A percentile compares a stretch with the other conserved stretches of the same genome.
phyloP scores from a whole-genome alignment of 305 asterid genomes.

The Galium porrigens region DNA sequence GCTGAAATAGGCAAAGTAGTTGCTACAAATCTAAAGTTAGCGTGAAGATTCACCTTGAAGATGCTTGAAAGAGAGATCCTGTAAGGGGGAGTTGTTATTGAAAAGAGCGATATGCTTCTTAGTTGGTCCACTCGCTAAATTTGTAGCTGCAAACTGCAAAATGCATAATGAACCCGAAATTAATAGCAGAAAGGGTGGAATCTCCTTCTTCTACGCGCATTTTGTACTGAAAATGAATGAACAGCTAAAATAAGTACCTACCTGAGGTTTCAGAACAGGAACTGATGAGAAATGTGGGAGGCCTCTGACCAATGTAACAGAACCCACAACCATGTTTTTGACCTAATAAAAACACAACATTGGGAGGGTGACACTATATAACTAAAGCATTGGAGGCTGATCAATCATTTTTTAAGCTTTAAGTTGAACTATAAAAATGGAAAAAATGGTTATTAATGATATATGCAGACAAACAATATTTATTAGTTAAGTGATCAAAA shows the following conservation, averaged over 20 bases:
- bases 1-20: background rate
- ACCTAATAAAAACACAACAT: background rate
- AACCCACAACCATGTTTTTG: background rate
- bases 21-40: background rate
- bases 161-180: background rate
- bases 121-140: background rate
- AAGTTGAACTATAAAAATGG: no score
- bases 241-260: background rate
- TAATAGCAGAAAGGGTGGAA: background rate
- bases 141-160: constrained; percentile 5
- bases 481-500: no score
- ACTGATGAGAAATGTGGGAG: background rate
- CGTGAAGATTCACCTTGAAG: constrained; percentile 1
- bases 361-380: background rate
- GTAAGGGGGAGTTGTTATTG: background rate
- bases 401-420: no score
- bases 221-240: background rate
- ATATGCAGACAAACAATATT: no score
- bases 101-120: background rate
- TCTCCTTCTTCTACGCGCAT: background rate
- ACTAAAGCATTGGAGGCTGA: background rate
- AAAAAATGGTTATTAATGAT: no score
- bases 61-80: background rate
- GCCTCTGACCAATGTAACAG: background rate
- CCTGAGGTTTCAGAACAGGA: constrained; percentile 5